Evolutionary conservation across 768 basidiomycete species (phyloP), one percentile per base, ranked within the genome.

Genomic region (Pleurotus djamor): DNA sequence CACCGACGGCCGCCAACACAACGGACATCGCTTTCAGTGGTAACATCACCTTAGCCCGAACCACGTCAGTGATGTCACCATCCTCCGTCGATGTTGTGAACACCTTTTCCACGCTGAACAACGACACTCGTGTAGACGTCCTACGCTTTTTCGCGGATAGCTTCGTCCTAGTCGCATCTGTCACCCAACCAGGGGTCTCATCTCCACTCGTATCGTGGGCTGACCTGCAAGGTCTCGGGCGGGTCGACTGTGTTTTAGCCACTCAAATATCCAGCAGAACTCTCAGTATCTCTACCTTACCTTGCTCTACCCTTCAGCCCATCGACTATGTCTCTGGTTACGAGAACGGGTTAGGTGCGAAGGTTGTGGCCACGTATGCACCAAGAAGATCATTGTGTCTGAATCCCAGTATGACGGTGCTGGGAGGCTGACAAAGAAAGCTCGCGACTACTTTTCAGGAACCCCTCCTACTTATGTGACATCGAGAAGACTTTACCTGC

Each of bases 381-480:
- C 52, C 13, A 52, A 8, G 3, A 37, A 8, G n/a, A 13, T 3
- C 34, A 52, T 52, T 2, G 28, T 35, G 34, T 52, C 52, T 12
- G 52, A 52, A 34, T 35, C 16, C 33, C 12, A 52, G 52, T 52
- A 34, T 13, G 52, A 52, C 35, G 52, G 52, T n/a, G 52, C 52
- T 12, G 52, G 52, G 13, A 32, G 52, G n/a, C 28, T 52, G 10
- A 52, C 52, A 16, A 32, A 35, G 7, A 35, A n/a, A 10, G 36
- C 34, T 5, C 52, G 52, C 2, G 52, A 52, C 35, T 52, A 52
- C 52, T 52, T 52, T n/a, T 13, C 52, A 36, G 52, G 52, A 35
- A 14, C 52, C 21, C 10, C 14, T 17, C 52, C 52, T 9, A 4
- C n/a, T 5, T 52, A 52, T n/a, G 52, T 33, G 4, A 52, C 52